Evolutionary conservation across 78 protist species (phyloP).

Genomic region (Monocercomonoides exilis): DNA sequence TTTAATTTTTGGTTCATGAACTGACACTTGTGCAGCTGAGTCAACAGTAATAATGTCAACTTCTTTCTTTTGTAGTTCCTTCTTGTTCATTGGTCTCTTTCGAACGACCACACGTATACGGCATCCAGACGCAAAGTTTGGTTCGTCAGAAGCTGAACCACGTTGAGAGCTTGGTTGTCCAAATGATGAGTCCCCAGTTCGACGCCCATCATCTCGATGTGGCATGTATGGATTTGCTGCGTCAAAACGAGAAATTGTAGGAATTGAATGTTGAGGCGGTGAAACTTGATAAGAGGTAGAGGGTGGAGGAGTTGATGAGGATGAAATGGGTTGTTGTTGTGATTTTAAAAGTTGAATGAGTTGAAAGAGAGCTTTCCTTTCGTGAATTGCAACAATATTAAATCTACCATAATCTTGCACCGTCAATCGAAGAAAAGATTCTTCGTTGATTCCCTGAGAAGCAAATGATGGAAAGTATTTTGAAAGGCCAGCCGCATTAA

Average conservation of each 20-base stretch:
- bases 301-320: background rate
- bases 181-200: background rate
- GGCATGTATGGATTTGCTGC: conserved; percentile 9
- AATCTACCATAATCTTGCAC: conserved; percentile 12
- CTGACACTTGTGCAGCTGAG: background rate
- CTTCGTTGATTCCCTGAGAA: background rate
- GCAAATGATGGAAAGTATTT: background rate
- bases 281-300: background rate
- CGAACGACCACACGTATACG: conserved; percentile 72
- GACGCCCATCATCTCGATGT: background rate
- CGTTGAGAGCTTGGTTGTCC: no score
- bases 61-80: conserved; percentile 21
- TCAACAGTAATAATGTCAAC: conserved; percentile 18
- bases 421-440: background rate
- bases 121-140: background rate
- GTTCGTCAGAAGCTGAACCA: background rate
- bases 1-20: conserved; percentile 54
- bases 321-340: background rate
- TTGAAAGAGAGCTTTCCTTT: conserved; percentile 3
- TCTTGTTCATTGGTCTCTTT: conserved; percentile 69
- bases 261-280: background rate
- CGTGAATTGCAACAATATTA: background rate
- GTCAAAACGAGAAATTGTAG: background rate
- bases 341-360: conserved; percentile 7
- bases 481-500: conserved; percentile 4